Base-by-base conservation (phyloP, 352 stramenopile species). In the Globisporangium emineosum region DNA sequence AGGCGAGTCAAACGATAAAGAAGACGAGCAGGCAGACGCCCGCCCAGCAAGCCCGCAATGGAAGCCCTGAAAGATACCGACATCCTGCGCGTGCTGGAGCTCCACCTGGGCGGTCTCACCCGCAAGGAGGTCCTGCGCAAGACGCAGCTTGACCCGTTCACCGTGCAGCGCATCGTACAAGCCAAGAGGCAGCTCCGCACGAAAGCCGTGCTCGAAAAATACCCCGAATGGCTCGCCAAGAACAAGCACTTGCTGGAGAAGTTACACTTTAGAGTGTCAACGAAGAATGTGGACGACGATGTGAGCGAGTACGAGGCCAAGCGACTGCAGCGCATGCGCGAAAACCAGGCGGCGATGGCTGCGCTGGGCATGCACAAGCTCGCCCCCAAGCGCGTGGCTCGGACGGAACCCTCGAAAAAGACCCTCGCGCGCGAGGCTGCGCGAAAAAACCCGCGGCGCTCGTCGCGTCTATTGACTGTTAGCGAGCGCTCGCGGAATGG, bases 251-350 rank as follows among this genome's bases (percentile, higher is more conserved):
- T 54, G 23, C 45, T 47, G 23, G 30, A 65, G 27, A 4, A 59
- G 35, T 17, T 33, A 21, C 35, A 8, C 5, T 2, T 25, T 3
- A 17, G 15, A 2, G 45, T 23, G 13, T n/a, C 49, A 2, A 30
- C 9, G 1, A n/a, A 12, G 27, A 45, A 37, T 2, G 17, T 2
- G 2, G 17, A 12, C n/a, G 3, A 35, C 9, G 25, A 1, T 5
- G 52, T 55, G 49, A 35, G 49, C 15, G 79, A 68, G 33, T 90
- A 90, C 68, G 81, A 90, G 45, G 68, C 74, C 57, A 90, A 89
- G 72, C 77, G 81, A 1, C 62, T 66, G 64, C 76, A 75, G 62
- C 81, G 79, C 64, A 76, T 90, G 25, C 67, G 75, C 55, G 62
- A 71, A 49, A 90, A 90, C 72, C 73, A 77, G 53, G 66, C 66